These are phyloP conservation scores for Keqinozyma sinolaborantium DNA, from an alignment of 1,139 yeast species.

Conservation along the genomic window DNA sequence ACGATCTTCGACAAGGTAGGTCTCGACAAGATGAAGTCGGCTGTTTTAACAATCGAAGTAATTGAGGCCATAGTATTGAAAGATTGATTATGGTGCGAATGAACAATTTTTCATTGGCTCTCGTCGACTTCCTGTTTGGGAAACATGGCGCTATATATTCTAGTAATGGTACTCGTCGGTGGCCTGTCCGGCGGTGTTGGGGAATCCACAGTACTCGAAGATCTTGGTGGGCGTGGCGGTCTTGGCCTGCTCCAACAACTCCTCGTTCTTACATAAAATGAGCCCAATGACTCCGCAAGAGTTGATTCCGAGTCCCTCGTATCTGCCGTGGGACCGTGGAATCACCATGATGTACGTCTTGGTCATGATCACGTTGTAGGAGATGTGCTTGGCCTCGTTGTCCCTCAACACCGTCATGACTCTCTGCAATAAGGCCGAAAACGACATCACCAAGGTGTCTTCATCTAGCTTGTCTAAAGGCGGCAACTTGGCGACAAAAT, in stretches of 20 bases:
- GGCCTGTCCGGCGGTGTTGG: conserved; percentile 40
- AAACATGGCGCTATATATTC: conserved; percentile 5
- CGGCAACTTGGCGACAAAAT: conserved; percentile 70
- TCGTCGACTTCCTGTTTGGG: conserved; percentile 21
- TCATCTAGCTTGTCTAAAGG: conserved; percentile 39
- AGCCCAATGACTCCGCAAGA: conserved; percentile 81
- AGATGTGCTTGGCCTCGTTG: conserved; percentile 39
- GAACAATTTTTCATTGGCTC: conserved; percentile 7
- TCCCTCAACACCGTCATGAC: conserved; percentile 63
- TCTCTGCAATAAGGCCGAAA: conserved; percentile 68
- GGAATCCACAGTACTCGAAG: conserved; percentile 62
- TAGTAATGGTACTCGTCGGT: conserved; percentile 38
- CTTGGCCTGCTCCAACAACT: conserved; percentile 38
- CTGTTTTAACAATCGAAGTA: conserved; percentile 78
- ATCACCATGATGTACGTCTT: conserved; percentile 78
- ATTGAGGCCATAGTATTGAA: conserved; percentile 56
- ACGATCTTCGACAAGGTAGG: conserved; percentile 74
- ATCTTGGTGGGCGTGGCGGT: conserved; percentile 44
- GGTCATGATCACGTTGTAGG: conserved; percentile 81
- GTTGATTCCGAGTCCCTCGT: conserved; percentile 59
- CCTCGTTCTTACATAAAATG: conserved; percentile 68
- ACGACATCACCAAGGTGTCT: conserved; percentile 58
- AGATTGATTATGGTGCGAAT: conserved; percentile 6
- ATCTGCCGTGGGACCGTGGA: conserved; percentile 59
- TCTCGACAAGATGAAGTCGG: conserved; percentile 77